These are phyloP conservation scores for Fraxinus cuspidata DNA, from an alignment of 257 asterid species.

Conservation along the genomic window DNA sequence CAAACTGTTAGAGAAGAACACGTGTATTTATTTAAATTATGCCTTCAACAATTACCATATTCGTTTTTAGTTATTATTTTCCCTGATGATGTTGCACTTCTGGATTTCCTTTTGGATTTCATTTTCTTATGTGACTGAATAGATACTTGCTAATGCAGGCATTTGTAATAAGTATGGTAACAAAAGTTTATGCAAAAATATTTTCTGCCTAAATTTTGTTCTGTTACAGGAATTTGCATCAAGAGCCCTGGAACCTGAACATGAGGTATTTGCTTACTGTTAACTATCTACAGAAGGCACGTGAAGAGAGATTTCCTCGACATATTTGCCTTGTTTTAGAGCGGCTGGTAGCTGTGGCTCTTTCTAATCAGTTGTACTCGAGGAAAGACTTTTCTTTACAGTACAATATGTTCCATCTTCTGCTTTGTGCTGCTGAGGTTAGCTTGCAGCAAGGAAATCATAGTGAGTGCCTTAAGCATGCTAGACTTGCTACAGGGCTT, in stretches of 20 bases:
- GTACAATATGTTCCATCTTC: conserved; percentile 73
- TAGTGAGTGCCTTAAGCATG: conserved; percentile 58
- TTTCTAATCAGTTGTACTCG: conserved; percentile 43
- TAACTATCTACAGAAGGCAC: conserved; percentile 72
- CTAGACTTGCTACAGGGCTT: conserved; percentile 54
- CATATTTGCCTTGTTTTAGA: conserved; percentile 55
- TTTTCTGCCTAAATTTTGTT: not conserved
- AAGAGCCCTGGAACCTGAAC: conserved; percentile 85
- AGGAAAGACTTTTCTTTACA: conserved; percentile 34
- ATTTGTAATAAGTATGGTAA: too few relatives aligned
- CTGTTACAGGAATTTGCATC: conserved; percentile 71
- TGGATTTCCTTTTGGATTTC: not conserved
- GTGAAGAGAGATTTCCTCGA: conserved; percentile 67
- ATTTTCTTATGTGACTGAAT: not conserved
- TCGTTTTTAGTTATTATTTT: not conserved
- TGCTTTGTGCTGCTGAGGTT: conserved; percentile 86
- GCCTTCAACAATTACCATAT: not conserved
- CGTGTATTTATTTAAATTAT: not conserved
- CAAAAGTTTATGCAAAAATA: not conserved
- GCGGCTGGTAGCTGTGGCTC: conserved; percentile 63
- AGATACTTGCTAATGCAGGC: not conserved
- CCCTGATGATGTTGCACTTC: not conserved
- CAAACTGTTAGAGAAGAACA: not conserved
- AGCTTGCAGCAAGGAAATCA: conserved; percentile 68
- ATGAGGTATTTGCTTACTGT: conserved; percentile 75